These are phyloP conservation scores for Solanum ahanhuiri DNA, from an alignment of 257 asterid species.

Conservation along the genomic window DNA sequence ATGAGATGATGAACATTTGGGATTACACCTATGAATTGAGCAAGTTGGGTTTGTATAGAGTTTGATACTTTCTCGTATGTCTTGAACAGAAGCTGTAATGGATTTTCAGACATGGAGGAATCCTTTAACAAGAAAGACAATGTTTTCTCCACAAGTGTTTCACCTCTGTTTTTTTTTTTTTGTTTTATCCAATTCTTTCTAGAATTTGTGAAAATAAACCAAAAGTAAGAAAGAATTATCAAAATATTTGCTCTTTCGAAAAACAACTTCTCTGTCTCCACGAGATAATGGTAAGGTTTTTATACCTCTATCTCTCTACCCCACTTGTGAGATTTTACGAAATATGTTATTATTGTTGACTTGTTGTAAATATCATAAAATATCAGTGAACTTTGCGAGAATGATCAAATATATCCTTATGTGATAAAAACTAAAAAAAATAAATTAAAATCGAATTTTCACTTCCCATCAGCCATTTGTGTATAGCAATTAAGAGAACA, in stretches of 20 bases:
- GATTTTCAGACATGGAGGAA: slow-evolving; percentile 53
- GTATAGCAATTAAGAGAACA: no score
- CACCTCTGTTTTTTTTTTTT: neutral
- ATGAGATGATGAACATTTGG: neutral
- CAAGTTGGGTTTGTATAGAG: slow-evolving; percentile 44
- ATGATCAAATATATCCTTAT: neutral
- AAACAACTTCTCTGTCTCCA: fast-evolving
- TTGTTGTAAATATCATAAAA: no score
- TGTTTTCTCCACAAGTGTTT: neutral
- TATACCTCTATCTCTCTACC: fast-evolving
- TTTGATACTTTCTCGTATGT: slow-evolving; percentile 33
- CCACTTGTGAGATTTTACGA: fast-evolving
- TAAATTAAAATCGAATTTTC: no score
- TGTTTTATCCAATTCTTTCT: neutral
- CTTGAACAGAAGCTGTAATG: slow-evolving; percentile 39
- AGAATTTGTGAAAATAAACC: neutral
- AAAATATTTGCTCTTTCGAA: no score
- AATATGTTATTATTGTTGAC: fast-evolving
- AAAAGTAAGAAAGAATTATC: neutral
- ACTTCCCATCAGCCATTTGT: fast-evolving
- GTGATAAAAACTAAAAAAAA: no score
- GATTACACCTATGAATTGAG: slow-evolving; percentile 21
- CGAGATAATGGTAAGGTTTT: fast-evolving
- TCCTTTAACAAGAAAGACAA: neutral
- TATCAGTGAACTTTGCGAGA: fast-evolving